Evolutionary conservation across 805 yeast species (phyloP), one percentile per base, ranked within the genome.

Genomic region (Ogataea parapolymorpha): DNA sequence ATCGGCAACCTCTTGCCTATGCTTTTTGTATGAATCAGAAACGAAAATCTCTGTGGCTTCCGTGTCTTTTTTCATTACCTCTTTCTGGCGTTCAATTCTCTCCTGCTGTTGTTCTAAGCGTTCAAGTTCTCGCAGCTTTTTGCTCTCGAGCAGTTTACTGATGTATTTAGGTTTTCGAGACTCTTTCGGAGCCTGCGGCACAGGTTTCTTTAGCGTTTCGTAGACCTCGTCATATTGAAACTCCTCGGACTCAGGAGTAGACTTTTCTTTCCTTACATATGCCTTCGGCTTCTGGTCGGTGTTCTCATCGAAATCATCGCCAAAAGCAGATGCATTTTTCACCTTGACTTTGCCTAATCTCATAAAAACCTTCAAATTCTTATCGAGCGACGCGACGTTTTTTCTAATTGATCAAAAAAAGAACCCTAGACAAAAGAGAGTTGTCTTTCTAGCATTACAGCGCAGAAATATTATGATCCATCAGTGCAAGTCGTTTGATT

Each of bases 211-310:
- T 53, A 74, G 66, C 3, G 59, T 56, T 29, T 74, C 80, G 41
- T 68, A 71, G 1, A 68, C 70, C 34, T 70, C 78, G 43, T 74
- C 81, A 46, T 71, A 75, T 11, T 62, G 66, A 44, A 65, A 71
- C 12, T 42, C 39, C 7, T 22, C 16, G 13, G 20, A 7, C 32
- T 20, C 38, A 9, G 33, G 15, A 12, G 27, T 43, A 6, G 29
- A 23, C 10, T 10, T 22, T 15, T 23, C 33, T 4, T 28, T 34
- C 25, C 25, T 22, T 3, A 32, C 28, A 11, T 28, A 27, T 1
- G 6, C 18, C 5, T n/a, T 10, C 32, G 37, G 22, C 23, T 22
- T 16, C 16, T 20, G 29, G 14, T 25, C 17, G 18, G 29, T 14
- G 27, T 37, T 33, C 8, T 22, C 31, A 20, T 39, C 37, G 11